Percentiles rank a stretch among this genome's conserved stretches.
Evolutionary conservation across 768 basidiomycete genomes (phyloP).

Genomic region (Suillus discolor): DNA sequence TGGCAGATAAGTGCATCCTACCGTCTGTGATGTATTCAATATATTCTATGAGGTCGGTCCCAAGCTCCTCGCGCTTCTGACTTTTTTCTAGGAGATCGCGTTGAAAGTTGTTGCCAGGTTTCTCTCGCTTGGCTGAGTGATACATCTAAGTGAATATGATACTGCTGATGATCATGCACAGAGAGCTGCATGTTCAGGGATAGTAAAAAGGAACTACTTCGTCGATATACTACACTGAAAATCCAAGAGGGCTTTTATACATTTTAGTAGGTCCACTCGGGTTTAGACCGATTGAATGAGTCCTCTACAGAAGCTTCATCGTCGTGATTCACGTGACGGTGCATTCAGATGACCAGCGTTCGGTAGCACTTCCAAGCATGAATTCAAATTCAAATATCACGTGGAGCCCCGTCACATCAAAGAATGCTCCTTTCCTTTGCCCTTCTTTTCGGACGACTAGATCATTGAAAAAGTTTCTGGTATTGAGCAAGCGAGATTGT

Average conservation of each 20-base stretch:
- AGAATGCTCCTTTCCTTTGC: too few relatives aligned
- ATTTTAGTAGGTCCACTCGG: background rate
- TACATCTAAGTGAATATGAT: background rate
- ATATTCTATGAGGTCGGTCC: background rate
- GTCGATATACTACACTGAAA: background rate
- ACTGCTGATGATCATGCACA: background rate
- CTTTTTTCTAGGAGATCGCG: background rate
- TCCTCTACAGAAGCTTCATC: background rate
- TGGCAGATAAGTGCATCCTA: background rate
- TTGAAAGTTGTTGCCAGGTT: background rate
- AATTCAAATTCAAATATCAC: background rate
- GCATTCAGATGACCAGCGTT: background rate
- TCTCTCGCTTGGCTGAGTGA: background rate
- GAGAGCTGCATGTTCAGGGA: background rate
- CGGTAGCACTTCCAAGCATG: background rate
- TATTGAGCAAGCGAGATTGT: background rate
- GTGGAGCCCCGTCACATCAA: too few relatives aligned
- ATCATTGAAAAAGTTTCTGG: background rate
- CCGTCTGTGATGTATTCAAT: background rate
- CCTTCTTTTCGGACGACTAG: too few relatives aligned
- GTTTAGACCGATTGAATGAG: too few relatives aligned
- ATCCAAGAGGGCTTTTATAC: background rate
- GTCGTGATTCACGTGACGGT: background rate
- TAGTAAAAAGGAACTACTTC: background rate
- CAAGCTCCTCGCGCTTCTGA: constrained; percentile 2